phyloP scores from a whole-genome alignment of 805 yeast genomes.

The Cyberlindnera sargentensis region DNA sequence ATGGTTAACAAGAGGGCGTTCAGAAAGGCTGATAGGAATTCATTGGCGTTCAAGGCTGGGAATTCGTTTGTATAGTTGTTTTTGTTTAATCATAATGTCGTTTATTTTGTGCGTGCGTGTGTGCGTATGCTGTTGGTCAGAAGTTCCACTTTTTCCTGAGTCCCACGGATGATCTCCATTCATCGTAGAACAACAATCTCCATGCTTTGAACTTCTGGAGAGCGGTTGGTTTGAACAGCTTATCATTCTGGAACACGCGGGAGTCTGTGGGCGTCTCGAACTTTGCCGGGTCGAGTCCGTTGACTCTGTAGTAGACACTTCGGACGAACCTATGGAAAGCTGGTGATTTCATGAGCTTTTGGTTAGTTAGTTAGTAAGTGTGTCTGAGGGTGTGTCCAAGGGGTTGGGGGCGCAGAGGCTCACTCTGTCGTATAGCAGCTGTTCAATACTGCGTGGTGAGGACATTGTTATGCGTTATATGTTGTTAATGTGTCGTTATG shows the following conservation, averaged over 20 bases:
- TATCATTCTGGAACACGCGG: constrained; percentile 16
- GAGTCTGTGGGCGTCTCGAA: constrained; percentile 8
- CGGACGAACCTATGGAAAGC: constrained; percentile 59
- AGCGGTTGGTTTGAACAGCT: constrained; percentile 36
- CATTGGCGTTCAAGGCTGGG: constrained; percentile 27
- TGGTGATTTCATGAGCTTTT: constrained; percentile 44
- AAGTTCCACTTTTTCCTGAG: constrained; percentile 25
- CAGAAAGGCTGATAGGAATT: constrained; percentile 46
- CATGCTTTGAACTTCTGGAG: constrained; percentile 56
- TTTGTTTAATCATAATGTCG: too few relatives aligned
- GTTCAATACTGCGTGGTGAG: constrained; percentile 36
- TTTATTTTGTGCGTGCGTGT: too few relatives aligned
- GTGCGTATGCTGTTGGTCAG: too few relatives aligned
- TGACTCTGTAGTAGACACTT: constrained; percentile 53
- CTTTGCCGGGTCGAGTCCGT: constrained; percentile 38
- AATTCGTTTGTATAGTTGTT: too few relatives aligned
- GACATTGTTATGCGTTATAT: not conserved
- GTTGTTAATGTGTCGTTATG: not conserved
- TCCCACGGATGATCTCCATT: constrained; percentile 48
- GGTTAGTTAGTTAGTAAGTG: not conserved
- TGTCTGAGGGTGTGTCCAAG: not conserved
- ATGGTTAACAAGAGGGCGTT: constrained; percentile 57
- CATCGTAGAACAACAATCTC: constrained; percentile 51
- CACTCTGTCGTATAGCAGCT: constrained; percentile 31
- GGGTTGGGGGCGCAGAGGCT: not conserved